Conservation (phyloP, 306 rosid genomes). For the Prunus salicina region DNA sequence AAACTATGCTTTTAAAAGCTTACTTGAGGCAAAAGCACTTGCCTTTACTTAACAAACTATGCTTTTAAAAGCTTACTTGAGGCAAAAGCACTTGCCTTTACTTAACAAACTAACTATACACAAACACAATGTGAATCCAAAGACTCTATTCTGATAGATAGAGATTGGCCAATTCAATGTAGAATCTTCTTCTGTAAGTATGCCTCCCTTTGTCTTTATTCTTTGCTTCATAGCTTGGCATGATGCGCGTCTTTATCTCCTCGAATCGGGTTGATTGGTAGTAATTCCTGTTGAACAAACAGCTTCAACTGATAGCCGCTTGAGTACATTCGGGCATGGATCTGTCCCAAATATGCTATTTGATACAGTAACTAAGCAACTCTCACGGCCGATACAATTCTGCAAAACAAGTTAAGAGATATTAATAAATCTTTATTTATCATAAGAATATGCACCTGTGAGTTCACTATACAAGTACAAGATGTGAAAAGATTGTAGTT, state of each 20-base stretch:
- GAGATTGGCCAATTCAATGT: background rate
- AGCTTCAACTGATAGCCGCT: conserved; percentile 39
- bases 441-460: background rate
- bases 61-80: background rate
- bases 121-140: background rate
- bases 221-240: conserved; percentile 1
- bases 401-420: conserved; percentile 14
- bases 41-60: background rate
- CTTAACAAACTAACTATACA: background rate
- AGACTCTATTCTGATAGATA: background rate
- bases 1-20: background rate
- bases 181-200: background rate
- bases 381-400: conserved; percentile 33
- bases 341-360: conserved; percentile 30
- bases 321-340: conserved; percentile 38
- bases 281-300: conserved; percentile 30
- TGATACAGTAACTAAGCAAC: conserved; percentile 33
- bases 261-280: conserved; percentile 16
- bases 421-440: background rate
- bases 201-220: background rate
- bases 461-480: background rate
- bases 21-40: conserved; percentile 2
- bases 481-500: background rate
- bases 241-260: conserved; percentile 15
- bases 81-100: background rate